Conservation (phyloP, 2,329 filamentous ascomycete genomes). For the Verticillium isaacii region DNA sequence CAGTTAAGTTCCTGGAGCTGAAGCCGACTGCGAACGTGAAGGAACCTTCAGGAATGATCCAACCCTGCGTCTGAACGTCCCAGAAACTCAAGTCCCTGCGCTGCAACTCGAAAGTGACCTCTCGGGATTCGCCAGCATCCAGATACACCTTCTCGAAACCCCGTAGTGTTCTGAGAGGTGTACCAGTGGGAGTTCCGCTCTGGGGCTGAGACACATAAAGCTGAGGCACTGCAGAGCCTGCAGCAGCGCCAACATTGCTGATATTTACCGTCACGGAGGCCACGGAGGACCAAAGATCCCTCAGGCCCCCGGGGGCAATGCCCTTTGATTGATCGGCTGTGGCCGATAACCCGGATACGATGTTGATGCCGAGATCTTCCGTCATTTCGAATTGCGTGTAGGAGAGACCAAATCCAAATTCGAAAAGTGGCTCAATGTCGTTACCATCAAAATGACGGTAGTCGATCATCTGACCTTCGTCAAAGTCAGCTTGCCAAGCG, state of each 20-base stretch:
- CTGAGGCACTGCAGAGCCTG: conserved; percentile 49
- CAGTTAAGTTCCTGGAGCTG: not conserved
- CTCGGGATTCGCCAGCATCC: conserved; percentile 34
- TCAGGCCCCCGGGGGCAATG: conserved; percentile 35
- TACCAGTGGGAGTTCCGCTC: conserved; percentile 23
- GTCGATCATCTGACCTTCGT: conserved; percentile 49
- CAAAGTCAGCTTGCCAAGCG: conserved; percentile 50
- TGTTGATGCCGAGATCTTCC: not conserved
- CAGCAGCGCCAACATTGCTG: conserved; percentile 54
- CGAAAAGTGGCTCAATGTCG: conserved; percentile 43
- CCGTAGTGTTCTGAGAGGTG: conserved; percentile 55
- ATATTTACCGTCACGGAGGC: conserved; percentile 54
- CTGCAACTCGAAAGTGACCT: conserved; percentile 46
- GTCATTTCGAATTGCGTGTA: conserved; percentile 44
- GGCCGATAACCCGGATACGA: not conserved
- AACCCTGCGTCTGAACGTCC: conserved; percentile 55
- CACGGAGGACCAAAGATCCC: conserved; percentile 56
- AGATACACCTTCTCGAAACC: conserved; percentile 58
- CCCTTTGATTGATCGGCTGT: conserved; percentile 3
- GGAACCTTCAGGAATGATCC: conserved; percentile 40
- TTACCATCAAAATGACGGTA: conserved; percentile 48
- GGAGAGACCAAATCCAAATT: conserved; percentile 50
- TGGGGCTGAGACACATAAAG: conserved; percentile 58
- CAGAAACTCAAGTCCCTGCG: conserved; percentile 60
- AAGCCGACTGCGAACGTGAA: not conserved